Evolutionary conservation across 352 stramenopile genomes (phyloP), one percentile per base, ranked within the genome.

Genomic region (Globisporangium rhizosaccharum): DNA sequence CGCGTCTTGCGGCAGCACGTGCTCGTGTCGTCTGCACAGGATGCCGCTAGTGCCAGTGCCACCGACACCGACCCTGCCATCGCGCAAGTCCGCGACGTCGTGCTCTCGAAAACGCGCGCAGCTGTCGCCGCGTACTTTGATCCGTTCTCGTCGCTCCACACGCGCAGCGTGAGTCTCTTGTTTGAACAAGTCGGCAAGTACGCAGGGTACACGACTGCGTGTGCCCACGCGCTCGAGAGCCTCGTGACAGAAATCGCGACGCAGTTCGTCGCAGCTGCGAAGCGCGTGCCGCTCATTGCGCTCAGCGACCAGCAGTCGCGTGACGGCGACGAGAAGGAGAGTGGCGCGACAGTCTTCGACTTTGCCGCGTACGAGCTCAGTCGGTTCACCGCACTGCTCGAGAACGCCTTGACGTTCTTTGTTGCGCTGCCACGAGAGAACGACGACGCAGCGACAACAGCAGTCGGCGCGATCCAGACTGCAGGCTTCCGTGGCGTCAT

Each of bases 321-420:
- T 2, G 18, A 57, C 9, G 56, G 53, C 3, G 17, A 26, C 33
- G 46, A 62, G 4, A 47, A 59, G 8, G 60, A 46, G 10, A 25
- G n/a, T 20, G 20, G 10, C 44, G 17, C 64, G 30, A 59, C 47
- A 8, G 20, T 45, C 4, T 30, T 18, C 9, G 20, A 51, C 11
- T 74, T 88, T 30, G 73, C 66, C 0, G 23, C 42, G 18, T 88
- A 82, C 51, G 56, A 79, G 26, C 20, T 85, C 25, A 61, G 71
- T n/a, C 63, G 71, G 25, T 85, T 90, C 36, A 79, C 70, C 41
- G 60, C 62, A n/a, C 67, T 90, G 10, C 68, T 82, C 37, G 81
- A 89, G 55, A 88, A 91, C 30, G 62, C 79, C 23, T 57, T 88
- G n/a, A 81, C 69, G 33, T 49, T 91, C 28, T 88, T 91, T 47